These are phyloP conservation scores for Colletotrichum trifolii DNA, from an alignment of 2,329 filamentous ascomycete genomes.

Conservation along the genomic window DNA sequence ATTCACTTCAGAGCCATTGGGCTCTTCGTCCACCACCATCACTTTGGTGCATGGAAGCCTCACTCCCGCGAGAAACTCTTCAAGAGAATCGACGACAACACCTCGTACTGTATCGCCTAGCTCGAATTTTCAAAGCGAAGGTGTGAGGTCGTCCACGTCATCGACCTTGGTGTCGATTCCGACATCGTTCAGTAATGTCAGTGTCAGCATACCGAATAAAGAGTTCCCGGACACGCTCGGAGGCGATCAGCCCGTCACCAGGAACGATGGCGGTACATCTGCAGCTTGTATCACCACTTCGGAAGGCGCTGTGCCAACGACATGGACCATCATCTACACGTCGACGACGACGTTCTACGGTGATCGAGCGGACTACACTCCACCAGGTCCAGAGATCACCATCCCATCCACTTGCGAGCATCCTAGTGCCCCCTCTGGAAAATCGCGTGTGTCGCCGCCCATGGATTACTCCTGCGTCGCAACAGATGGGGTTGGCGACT, in stretches of 20 bases:
- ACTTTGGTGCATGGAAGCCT: not conserved
- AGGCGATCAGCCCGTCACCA: not conserved
- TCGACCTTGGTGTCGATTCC: not conserved
- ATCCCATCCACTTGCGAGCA: slow-evolving; percentile 43
- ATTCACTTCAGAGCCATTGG: slow-evolving; percentile 5
- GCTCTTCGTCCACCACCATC: not conserved
- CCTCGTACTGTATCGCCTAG: too few species aligned
- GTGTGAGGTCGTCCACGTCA: too few species aligned
- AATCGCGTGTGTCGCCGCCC: not conserved
- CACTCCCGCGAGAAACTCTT: not conserved
- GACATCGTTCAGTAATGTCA: not conserved
- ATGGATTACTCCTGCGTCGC: not conserved
- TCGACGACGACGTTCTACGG: slow-evolving; percentile 61
- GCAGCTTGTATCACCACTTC: slow-evolving; percentile 1
- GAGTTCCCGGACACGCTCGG: not conserved
- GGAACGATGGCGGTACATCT: not conserved
- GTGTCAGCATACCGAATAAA: not conserved
- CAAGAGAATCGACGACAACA: not conserved
- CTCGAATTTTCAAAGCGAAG: too few species aligned
- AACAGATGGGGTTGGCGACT: not conserved
- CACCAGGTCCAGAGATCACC: slow-evolving; percentile 54
- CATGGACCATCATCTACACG: slow-evolving; percentile 59
- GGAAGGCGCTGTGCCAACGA: slow-evolving; percentile 40
- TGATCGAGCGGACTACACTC: slow-evolving; percentile 58
- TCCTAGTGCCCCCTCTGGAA: not conserved